phyloP scores from a whole-genome alignment of 345 rosid genomes.

The Eutrema yunnanense region DNA sequence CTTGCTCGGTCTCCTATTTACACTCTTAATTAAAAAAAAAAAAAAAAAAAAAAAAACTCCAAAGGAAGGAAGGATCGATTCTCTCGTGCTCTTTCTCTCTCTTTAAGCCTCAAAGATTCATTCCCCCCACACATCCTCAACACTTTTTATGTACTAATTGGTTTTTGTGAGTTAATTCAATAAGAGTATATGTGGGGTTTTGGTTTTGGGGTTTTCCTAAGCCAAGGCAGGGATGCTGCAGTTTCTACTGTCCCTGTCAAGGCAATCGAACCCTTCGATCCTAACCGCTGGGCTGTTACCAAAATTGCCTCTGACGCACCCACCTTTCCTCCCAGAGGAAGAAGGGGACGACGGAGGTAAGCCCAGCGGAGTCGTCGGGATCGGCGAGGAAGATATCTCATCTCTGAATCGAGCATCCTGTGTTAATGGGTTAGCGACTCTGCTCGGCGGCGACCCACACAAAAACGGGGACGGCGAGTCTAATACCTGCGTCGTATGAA shows the following conservation, averaged over 20 bases:
- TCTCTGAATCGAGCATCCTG: slow-evolving; percentile 85
- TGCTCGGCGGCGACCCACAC: slow-evolving; percentile 98
- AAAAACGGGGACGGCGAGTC: slow-evolving; percentile 66
- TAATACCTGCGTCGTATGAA: slow-evolving; percentile 51
- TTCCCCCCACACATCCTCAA: slow-evolving; percentile 1
- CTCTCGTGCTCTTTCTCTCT: neutral
- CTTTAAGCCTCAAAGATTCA: neutral
- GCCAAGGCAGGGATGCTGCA: slow-evolving; percentile 89
- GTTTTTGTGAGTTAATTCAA: slow-evolving; percentile 1
- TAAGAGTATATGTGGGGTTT: neutral
- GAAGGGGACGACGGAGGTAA: slow-evolving; percentile 49
- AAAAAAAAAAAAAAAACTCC: neutral
- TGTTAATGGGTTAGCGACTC: slow-evolving; percentile 98
- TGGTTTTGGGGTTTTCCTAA: slow-evolving; percentile 7
- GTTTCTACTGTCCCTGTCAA: slow-evolving; percentile 67
- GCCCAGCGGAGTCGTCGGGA: slow-evolving; percentile 32
- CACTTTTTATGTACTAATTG: slow-evolving; percentile 14
- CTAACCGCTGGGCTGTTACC: slow-evolving; percentile 86
- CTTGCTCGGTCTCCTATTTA: slow-evolving; percentile 22
- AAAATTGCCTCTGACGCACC: slow-evolving; percentile 65
- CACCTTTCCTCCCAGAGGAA: slow-evolving; percentile 63
- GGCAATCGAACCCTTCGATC: slow-evolving; percentile 93
- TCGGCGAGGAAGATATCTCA: slow-evolving; percentile 41
- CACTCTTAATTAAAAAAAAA: slow-evolving; percentile 3
- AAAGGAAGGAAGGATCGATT: neutral